Evolutionary conservation across 176 grass and related monocot genomes (phyloP), one percentile per base, ranked within the genome.

Genomic region (Aegilops tauschii): DNA sequence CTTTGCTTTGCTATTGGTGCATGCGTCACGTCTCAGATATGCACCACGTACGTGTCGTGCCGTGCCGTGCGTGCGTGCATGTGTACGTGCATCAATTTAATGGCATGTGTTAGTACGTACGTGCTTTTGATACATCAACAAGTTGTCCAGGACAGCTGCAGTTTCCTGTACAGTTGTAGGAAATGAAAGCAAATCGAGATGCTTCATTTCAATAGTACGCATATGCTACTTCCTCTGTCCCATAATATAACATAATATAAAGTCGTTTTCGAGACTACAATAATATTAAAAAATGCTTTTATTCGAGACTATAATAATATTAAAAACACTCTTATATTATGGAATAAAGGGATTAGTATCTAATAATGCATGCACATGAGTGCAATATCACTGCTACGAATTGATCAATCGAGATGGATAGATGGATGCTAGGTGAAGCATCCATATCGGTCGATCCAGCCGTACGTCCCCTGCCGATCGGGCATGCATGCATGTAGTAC

Each of bases 21-120:
- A 49, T 49, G 72, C 72, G 72, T 75, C 72, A 75, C 72, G 16
- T 75, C 40, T 75, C 72, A 75, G 40, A 75, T 75, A 49, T 73
- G 2, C 9, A 5, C 18, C 31, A 17, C 1, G 67, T 39, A 21
- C 36, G 69, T 72, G 69, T 39, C 36, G 69, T 72, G 35, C 21
- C 36, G 42, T 12, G 36, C 21, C 11, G 28, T 35, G 65, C 28
- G 65, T 34, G 31, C 65, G 47, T 50, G 47, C 47, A 16, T 50
- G 17, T 9, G 5, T 72, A 42, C 69, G 20, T 72, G 69, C 69
- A 3, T 1, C 12, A 23, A 25, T 42, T 72, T 13, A 25, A 40
- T 39, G 3, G 68, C 67, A 3, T 36, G 32, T 37, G 17, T 37
- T 12, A 12, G 37, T 40, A 39, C 18, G 16, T 59, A 59, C 54